Evolutionary conservation across 2,329 filamentous ascomycete genomes (phyloP), one percentile per base, ranked within the genome.

Genomic region (Alternaria sp.): DNA sequence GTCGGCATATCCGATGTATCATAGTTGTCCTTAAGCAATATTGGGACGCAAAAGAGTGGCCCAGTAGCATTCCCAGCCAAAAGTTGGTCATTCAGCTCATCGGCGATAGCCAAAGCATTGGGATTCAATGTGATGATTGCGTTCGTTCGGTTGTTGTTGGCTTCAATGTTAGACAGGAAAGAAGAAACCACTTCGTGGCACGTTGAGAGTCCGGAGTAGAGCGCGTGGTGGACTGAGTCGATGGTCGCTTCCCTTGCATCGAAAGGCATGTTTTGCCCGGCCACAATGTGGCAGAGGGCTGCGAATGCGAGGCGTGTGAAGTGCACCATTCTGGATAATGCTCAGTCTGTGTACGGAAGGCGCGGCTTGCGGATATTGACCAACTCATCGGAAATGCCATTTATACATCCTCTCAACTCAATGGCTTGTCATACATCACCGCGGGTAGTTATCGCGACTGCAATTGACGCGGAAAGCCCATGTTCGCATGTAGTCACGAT

Each of bases 11-110:
- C 82, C 0, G 74, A 67, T 0, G 86, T 86, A 59, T 89, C 85
- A 71, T 85, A 89, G 70, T 90, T 91, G 76, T 91, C 89, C 74
- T 91, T 91, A 6, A 90, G 77, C 5, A 91, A 71, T 12, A 89
- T 75, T 0, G 89, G 88, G 17, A 91, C 81, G 71, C 88, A 89
- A 73, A 90, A 88, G 1, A 91, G 79, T 1, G 82, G 72, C 1
- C 83, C 85, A 0, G 83, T 84, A 23, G 80, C 78, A 70, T 88
- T 87, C 4, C 84, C 83, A 3, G 80, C 72, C 3, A 81, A 76
- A 8, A 88, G 74, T 12, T 74, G 71, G 11, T 69, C 64, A 69
- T 90, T 88, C 25, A 87, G 74, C 1, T 77, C 70, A 58, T 86
- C 83, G 5, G 89, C 88, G 7, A 80, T 78, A 3, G 61, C 51